Conservation (phyloP, 129 eudicot genomes). For the Flaveria brownii region DNA sequence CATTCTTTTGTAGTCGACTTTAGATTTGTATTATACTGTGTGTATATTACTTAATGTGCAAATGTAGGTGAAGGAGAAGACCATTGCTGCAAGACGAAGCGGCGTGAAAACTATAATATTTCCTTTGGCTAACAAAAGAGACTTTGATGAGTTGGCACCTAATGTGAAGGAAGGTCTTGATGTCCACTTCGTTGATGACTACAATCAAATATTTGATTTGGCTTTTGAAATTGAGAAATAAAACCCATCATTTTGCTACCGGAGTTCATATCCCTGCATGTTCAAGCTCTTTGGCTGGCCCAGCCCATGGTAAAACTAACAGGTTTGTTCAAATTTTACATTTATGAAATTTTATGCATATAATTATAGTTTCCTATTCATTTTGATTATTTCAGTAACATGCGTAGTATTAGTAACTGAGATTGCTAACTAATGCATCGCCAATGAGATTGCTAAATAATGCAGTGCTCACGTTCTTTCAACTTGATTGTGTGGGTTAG, state of each 20-base stretch:
- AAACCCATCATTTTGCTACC: slow-evolving; percentile 1
- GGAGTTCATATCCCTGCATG: background rate
- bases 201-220: slow-evolving; percentile 71
- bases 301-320: slow-evolving; percentile 3
- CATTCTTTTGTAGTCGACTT: background rate
- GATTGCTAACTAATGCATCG: background rate
- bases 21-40: background rate
- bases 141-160: slow-evolving; percentile 86
- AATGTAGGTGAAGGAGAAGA: slow-evolving; percentile 88
- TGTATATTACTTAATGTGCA: background rate
- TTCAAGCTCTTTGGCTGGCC: slow-evolving; percentile 14
- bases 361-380: background rate
- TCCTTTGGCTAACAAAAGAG: slow-evolving; percentile 90
- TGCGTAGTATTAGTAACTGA: background rate
- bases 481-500: background rate
- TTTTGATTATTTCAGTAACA: slow-evolving; percentile 6
- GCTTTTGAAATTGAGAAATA: slow-evolving; percentile 54
- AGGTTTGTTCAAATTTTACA: slow-evolving; percentile 24
- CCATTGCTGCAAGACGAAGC: slow-evolving; percentile 95
- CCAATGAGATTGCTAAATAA: slow-evolving; percentile 21
- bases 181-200: slow-evolving; percentile 91
- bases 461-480: background rate
- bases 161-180: slow-evolving; percentile 95
- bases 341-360: background rate
- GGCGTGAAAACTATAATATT: slow-evolving; percentile 87